Evolutionary conservation across 83 land plant genomes (phyloP).

Genomic region (Diphasiastrum complanatum): DNA sequence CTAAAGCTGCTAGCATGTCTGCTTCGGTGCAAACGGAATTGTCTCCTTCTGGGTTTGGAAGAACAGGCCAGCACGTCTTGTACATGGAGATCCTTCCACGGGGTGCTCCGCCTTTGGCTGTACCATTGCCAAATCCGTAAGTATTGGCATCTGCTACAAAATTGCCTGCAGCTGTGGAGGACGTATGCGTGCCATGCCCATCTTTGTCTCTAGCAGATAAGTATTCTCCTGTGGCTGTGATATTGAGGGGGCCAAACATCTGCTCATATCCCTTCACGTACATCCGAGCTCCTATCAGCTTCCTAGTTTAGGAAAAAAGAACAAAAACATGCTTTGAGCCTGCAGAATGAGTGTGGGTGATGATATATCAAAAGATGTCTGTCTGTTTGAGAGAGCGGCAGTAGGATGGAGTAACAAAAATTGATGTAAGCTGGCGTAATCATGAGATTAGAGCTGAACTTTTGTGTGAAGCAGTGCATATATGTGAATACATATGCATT

Average conservation of each 20-base stretch:
- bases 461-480: no score
- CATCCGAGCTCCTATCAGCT: slow-evolving; percentile 45
- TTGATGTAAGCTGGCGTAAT: no score
- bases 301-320: no score
- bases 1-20: slow-evolving; percentile 43
- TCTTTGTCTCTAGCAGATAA: slow-evolving; percentile 30
- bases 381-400: not conserved
- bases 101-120: slow-evolving; percentile 52
- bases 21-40: slow-evolving; percentile 26
- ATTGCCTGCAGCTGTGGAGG: slow-evolving; percentile 48
- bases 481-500: no score
- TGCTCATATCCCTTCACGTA: slow-evolving; percentile 32
- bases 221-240: not conserved
- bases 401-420: not conserved
- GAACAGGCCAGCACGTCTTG: slow-evolving; percentile 40
- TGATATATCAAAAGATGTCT: not conserved
- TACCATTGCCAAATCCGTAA: slow-evolving; percentile 39
- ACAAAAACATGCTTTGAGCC: no score
- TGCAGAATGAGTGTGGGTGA: no score
- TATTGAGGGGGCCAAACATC: not conserved
- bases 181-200: slow-evolving; percentile 49
- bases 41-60: not conserved
- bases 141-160: slow-evolving; percentile 28
- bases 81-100: slow-evolving; percentile 34
- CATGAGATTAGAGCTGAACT: no score